Evolutionary conservation across 2,329 filamentous ascomycete genomes (phyloP), one percentile per base, ranked within the genome.

Genomic region (Geosmithia putterillii): DNA sequence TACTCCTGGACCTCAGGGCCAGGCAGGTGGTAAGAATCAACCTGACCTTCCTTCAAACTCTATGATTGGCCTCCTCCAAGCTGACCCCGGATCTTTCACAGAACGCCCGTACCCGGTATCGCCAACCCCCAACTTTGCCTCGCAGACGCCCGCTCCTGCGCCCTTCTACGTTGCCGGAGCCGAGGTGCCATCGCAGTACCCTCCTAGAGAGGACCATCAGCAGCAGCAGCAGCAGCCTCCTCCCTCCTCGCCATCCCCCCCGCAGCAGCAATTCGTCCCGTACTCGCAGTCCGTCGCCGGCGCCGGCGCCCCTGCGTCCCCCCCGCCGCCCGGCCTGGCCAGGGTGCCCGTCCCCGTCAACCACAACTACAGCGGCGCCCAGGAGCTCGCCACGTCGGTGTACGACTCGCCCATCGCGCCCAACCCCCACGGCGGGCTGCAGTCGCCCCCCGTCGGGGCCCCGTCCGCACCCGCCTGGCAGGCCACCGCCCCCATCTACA

Each of bases 371-470:
- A 83, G 83, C 52, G 79, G 80, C 22, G 76, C 84, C 1, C 85
- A 89, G 61, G 85, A 90, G 62, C 68, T 90, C 40, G 81, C 83
- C 21, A 87, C 84, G 1, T 84, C 83, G 1, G 77, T 76, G 9
- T 89, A 88, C 54, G 83, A 88, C 59, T 84, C 83, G 3, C 84
- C 83, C 37, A 71, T 84, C 35, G 75, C 70, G 12, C 59, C 69
- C 6, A 69, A 73, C 55, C 70, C 69, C 54, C 64, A 65, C 23
- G 61, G 56, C 48, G 28, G 28, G 10, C 28, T 32, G 28, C 28
- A 32, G 28, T 32, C 28, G 10, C 28, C 28, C 10, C 28, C 28
- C 23, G 61, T 56, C 48, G 28, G 28, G 10, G 10, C 15, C 10
- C 28, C 10, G 28, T 32, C 28, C 28, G 10, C 28, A 4, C 28